These are phyloP conservation scores for Colletotrichum sansevieriae DNA, from an alignment of 2,329 filamentous ascomycete species.

Conservation along the genomic window DNA sequence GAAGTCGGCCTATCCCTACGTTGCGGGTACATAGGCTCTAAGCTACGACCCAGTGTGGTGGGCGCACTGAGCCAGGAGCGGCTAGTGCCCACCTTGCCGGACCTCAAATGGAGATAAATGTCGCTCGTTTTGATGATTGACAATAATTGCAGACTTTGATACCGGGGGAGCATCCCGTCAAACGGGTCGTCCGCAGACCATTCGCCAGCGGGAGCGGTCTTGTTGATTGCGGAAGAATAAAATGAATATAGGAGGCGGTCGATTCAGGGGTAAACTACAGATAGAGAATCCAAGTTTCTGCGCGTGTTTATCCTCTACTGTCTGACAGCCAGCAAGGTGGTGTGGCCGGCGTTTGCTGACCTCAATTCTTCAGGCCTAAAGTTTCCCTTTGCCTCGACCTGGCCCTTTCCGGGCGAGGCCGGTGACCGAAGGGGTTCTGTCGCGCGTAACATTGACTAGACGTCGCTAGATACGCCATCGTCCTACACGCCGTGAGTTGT, in stretches of 20 bases:
- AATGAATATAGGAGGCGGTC: background rate
- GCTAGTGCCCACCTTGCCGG: slow-evolving; percentile 35
- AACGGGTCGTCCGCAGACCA: slow-evolving; percentile 14
- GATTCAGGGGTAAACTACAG: slow-evolving; percentile 18
- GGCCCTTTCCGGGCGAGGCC: slow-evolving; percentile 26
- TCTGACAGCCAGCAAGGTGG: slow-evolving; percentile 5
- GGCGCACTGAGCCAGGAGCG: slow-evolving; percentile 29
- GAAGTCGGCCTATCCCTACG: slow-evolving; percentile 20
- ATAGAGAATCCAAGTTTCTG: background rate
- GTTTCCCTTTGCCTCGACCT: slow-evolving; percentile 4
- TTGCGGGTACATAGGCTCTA: slow-evolving; percentile 22
- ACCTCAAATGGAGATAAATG: slow-evolving; percentile 31
- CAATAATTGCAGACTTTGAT: slow-evolving; percentile 27
- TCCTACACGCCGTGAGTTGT: slow-evolving; percentile 14
- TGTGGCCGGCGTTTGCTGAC: slow-evolving; percentile 28
- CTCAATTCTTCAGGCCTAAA: slow-evolving; percentile 3
- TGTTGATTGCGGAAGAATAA: background rate
- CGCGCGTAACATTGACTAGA: slow-evolving; percentile 26
- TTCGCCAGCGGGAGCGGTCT: background rate
- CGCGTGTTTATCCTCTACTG: slow-evolving; percentile 12
- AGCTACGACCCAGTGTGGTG: slow-evolving; percentile 15
- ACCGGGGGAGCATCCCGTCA: slow-evolving; percentile 23
- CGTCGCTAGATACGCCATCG: background rate
- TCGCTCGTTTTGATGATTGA: slow-evolving; percentile 34
- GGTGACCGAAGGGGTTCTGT: slow-evolving; percentile 32